Conservation (phyloP, 2,329 filamentous ascomycete genomes). For the Pseudogymnoascus sp. region DNA sequence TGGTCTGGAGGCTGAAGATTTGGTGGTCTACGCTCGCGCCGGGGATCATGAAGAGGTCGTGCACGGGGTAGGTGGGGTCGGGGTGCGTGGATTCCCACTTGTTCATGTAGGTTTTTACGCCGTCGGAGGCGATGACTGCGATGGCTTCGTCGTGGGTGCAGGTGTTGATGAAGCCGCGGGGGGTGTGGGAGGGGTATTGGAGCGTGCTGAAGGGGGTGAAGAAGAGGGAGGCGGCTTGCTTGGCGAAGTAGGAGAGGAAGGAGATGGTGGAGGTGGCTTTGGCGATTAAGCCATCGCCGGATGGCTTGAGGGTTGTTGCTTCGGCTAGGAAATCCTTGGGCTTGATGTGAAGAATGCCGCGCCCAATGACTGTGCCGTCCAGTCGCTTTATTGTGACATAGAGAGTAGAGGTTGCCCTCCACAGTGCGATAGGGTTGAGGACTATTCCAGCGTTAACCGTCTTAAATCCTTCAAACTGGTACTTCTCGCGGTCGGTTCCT, state of each 20-base stretch:
- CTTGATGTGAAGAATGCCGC: slow-evolving; percentile 51
- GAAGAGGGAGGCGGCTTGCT: slow-evolving; percentile 44
- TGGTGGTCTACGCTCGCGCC: slow-evolving; percentile 56
- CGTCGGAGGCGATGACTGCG: slow-evolving; percentile 43
- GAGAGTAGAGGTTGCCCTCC: slow-evolving; percentile 53
- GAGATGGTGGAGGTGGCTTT: slow-evolving; percentile 38
- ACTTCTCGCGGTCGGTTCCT: slow-evolving; percentile 41
- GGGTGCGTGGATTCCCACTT: slow-evolving; percentile 45
- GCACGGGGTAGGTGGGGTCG: slow-evolving; percentile 28
- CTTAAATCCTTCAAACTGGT: slow-evolving; percentile 56
- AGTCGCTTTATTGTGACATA: slow-evolving; percentile 48
- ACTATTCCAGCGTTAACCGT: slow-evolving; percentile 52
- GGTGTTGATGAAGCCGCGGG: slow-evolving; percentile 46
- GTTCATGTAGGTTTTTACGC: slow-evolving; percentile 44
- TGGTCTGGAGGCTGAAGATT: slow-evolving; percentile 54
- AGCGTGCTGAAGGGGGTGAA: slow-evolving; percentile 46
- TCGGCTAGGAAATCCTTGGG: slow-evolving; percentile 47
- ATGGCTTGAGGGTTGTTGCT: slow-evolving; percentile 44
- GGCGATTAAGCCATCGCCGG: slow-evolving; percentile 38
- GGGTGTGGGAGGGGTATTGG: slow-evolving; percentile 44
- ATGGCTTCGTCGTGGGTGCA: slow-evolving; percentile 34
- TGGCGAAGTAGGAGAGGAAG: slow-evolving; percentile 49
- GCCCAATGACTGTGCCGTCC: slow-evolving; percentile 41
- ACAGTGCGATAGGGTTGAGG: slow-evolving; percentile 47
- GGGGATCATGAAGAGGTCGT: slow-evolving; percentile 52